Conservation (phyloP, 2,329 filamentous ascomycete species). For the Colletotrichum scovillei region DNA sequence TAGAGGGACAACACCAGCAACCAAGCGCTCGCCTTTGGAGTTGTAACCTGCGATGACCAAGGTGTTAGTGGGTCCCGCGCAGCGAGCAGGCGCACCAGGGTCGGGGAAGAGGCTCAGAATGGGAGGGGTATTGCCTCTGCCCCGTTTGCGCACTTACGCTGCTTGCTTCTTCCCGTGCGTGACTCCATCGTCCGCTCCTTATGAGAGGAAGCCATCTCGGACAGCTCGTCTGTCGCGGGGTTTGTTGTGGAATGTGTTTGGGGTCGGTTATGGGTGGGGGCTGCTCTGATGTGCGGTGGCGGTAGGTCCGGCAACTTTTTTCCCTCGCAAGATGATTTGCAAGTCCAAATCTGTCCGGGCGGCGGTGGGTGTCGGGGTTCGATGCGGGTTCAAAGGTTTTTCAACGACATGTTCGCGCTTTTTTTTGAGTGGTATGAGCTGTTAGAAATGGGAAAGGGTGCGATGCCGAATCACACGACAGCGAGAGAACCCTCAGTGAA, state of each 20-base stretch:
- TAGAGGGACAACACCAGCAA: constrained; percentile 93
- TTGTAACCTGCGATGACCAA: constrained; percentile 79
- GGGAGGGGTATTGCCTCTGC: constrained; percentile 20
- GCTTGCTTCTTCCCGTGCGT: constrained; percentile 80
- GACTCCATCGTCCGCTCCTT: constrained; percentile 74
- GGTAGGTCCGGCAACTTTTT: constrained; percentile 29
- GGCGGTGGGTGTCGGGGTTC: constrained; percentile 13
- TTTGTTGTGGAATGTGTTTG: constrained; percentile 20
- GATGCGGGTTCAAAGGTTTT: constrained; percentile 30
- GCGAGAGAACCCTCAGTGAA: constrained; percentile 3
- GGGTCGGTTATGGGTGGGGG: constrained; percentile 12
- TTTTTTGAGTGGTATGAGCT: constrained; percentile 1
- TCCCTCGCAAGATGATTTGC: constrained; percentile 13
- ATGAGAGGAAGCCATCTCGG: constrained; percentile 34
- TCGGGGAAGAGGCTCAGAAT: constrained; percentile 21
- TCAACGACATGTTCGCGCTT: constrained; percentile 37
- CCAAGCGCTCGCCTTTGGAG: constrained; percentile 89
- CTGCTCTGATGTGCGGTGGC: constrained; percentile 24
- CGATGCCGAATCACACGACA: constrained; percentile 7
- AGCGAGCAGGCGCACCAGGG: constrained; percentile 36
- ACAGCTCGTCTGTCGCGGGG: constrained; percentile 19
- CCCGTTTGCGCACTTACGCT: constrained; percentile 71
- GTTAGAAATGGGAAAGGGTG: background rate
- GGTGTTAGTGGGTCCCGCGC: constrained; percentile 49
- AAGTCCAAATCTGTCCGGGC: constrained; percentile 23